Evolutionary conservation across 2,329 filamentous ascomycete genomes (phyloP), one percentile per base, ranked within the genome.

Genomic region (Aspergillus sp.): DNA sequence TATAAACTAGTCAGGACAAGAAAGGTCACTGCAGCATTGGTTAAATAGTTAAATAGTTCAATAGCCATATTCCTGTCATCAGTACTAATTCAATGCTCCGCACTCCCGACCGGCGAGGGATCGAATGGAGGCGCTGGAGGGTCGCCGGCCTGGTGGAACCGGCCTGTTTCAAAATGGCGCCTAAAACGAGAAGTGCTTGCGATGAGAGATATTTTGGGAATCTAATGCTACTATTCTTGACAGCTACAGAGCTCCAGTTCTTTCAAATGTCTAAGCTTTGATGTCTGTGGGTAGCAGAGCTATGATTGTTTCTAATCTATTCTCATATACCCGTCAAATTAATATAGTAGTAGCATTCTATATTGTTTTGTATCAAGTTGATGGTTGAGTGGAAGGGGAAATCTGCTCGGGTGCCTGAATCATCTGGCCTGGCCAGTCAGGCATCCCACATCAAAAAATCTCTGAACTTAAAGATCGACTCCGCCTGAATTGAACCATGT

Each of bases 161-260:
- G 47, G 52, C 38, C 36, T 56, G 63, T 66, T 66, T 66, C 64
- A 63, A 62, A 66, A 66, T 62, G 61, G 64, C 64, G 63, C 63
- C 56, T 55, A 56, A 49, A 49, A 17, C 13, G 44, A 49, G 11
- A 27, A 21, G 25, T 41, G 38, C 41, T 23, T 54, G 52, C 39
- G 25, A 23, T 41, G 32, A 38, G 27, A 30, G 32, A 48, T 48
- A 32, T 36, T 39, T 49, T 47, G 13, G 30, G 41, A 23, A 36
- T 36, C 32, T 11, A 30, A 27, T 57, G 54, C 44, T 57, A 57
- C 54, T 57, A 57, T 57, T 57, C 54, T 57, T 57, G 47, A 57
- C 54, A 57, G 47, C 32, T 39, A 44, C 11, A 36, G 27, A 15
- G 32, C 32, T 36, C 32, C 32, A 36, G 32, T 13, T 36, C 32